Evolutionary conservation across 805 yeast genomes (phyloP), one percentile per base, ranked within the genome.

Genomic region (Monosporozyma unispora): DNA sequence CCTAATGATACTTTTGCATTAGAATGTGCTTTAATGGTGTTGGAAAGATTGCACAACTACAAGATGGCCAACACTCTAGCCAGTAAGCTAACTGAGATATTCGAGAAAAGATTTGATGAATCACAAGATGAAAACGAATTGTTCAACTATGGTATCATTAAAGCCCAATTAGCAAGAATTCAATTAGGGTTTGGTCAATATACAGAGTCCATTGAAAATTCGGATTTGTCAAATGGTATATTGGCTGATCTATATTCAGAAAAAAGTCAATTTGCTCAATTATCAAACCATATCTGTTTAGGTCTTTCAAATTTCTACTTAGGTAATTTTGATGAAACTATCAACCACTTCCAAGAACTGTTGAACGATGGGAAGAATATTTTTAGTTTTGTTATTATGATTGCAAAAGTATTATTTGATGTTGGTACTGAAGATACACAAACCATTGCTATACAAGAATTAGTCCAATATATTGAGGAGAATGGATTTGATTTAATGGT

Each of bases 381-480:
- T 4, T 80, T 77, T 54, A 76, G 82, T 52, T 73, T 88, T n/a
- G 80, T 87, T 14, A 78, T 83, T 6, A 67, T 91, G 27, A 75
- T 87, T 19, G 79, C 93, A 0, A 95, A 89, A 60, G 84, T 90
- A 0, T 70, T 93, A 46, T 84, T 83, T 69, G 87, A 87, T 2
- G 78, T 78, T 50, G 84, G 80, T n/a, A 77, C 80, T 0, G 80
- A 77, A n/a, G 93, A 85, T 4, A 80, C 93, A 1, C 82, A 80
- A 51, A 84, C 81, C 54, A 90, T 89, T 1, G 96, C 97, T 0
- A 60, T 86, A 44, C 96, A 89, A 57, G 96, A 88, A 63, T 67
- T 91, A 42, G 83, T 85, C 56, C 73, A 76, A 22, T 79, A 75
- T 57, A 78, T 89, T 39, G 82, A 77, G 52, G 71, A 68, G 3